These are phyloP conservation scores for Apiospora marii DNA, from an alignment of 2,329 filamentous ascomycete genomes.

Conservation along the genomic window DNA sequence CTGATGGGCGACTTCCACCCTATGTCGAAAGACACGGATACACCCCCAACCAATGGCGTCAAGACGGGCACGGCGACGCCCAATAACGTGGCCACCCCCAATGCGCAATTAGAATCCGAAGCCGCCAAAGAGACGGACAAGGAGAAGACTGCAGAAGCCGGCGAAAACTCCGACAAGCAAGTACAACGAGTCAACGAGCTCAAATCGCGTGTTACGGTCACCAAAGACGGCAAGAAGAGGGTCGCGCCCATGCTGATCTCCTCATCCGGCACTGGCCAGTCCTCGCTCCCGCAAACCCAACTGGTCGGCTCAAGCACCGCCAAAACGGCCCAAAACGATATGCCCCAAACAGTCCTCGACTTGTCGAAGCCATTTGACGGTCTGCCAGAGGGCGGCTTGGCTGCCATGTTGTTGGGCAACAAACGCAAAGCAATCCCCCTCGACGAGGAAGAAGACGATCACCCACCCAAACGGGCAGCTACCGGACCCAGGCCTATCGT, in stretches of 20 bases:
- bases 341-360: conserved; percentile 84
- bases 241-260: conserved; percentile 93
- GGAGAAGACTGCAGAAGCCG: conserved; percentile 42
- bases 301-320: conserved; percentile 78
- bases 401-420: conserved; percentile 87
- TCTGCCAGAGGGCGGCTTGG: conserved; percentile 86
- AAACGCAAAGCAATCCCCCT: conserved; percentile 82
- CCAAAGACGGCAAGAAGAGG: conserved; percentile 96
- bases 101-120: conserved; percentile 41
- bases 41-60: conserved; percentile 58
- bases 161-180: conserved; percentile 61
- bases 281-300: conserved; percentile 87
- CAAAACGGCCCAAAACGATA: conserved; percentile 70
- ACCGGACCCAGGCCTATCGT: conserved; percentile 79
- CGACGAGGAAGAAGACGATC: conserved; percentile 79
- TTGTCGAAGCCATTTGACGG: conserved; percentile 94
- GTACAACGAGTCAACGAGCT: conserved; percentile 66
- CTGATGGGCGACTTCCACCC: conserved; percentile 85
- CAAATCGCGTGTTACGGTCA: conserved; percentile 92
- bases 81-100: conserved; percentile 46
- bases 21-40: conserved; percentile 56
- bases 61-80: conserved; percentile 51
- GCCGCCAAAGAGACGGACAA: conserved; percentile 38
- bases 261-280: conserved; percentile 84
- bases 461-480: conserved; percentile 58